Evolutionary conservation across 2,329 filamentous ascomycete species (phyloP).

Genomic region (Aspergillus sp.): DNA sequence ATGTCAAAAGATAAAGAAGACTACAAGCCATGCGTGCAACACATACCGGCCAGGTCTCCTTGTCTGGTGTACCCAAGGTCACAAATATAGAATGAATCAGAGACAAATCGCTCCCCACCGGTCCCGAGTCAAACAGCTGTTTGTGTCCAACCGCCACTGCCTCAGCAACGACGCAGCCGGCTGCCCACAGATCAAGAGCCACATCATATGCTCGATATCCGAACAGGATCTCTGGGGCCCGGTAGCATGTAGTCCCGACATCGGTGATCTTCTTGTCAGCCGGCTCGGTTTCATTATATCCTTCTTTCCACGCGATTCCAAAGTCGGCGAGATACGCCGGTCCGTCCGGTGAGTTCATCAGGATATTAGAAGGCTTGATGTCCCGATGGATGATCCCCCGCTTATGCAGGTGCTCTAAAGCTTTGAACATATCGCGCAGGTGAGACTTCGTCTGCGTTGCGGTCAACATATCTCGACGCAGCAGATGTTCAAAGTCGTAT

Average conservation of each 20-base stretch:
- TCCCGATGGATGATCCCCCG: conserved; percentile 86
- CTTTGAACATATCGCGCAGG: conserved; percentile 69
- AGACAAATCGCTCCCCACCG: conserved; percentile 87
- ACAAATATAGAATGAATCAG: conserved; percentile 91
- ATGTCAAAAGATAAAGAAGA: conserved; percentile 3
- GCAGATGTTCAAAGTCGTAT: conserved; percentile 67
- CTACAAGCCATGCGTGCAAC: background rate
- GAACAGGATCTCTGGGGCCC: conserved; percentile 87
- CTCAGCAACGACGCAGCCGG: conserved; percentile 82
- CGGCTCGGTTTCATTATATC: conserved; percentile 59
- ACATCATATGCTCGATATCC: conserved; percentile 71
- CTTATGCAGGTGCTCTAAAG: conserved; percentile 68
- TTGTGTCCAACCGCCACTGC: conserved; percentile 55
- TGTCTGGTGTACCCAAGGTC: conserved; percentile 81
- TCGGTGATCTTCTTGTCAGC: conserved; percentile 75
- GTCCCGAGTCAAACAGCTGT: conserved; percentile 80
- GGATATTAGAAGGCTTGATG: conserved; percentile 86
- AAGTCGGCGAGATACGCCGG: conserved; percentile 86
- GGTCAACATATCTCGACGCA: conserved; percentile 50
- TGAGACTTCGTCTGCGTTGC: conserved; percentile 44
- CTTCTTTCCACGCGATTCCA: conserved; percentile 80
- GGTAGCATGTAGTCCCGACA: conserved; percentile 88
- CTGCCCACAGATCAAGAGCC: conserved; percentile 83
- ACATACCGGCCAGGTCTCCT: conserved; percentile 75
- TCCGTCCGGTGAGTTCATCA: conserved; percentile 65